These are phyloP conservation scores for Calocera cornea DNA, from an alignment of 768 basidiomycete species.

Conservation along the genomic window DNA sequence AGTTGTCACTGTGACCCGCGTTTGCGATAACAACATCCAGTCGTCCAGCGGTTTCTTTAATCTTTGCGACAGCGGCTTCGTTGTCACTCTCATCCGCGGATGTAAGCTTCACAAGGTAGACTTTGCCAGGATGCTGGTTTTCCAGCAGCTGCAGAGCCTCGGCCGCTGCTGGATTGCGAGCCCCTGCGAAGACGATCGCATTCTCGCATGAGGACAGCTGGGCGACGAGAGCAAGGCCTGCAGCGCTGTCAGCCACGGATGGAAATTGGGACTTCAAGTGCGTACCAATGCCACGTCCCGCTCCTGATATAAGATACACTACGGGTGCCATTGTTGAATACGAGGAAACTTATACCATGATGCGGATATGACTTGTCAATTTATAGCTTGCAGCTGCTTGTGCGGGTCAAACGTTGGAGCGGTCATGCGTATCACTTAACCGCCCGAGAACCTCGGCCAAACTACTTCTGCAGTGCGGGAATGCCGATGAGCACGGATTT, in stretches of 20 bases:
- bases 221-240: conserved; percentile 11
- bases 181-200: conserved; percentile 15
- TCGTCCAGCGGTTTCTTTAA: conserved; percentile 10
- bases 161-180: conserved; percentile 9
- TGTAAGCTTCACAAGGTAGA: conserved; percentile 13
- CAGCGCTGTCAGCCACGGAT: not conserved
- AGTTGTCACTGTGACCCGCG: not conserved
- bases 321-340: not conserved
- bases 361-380: too few species aligned
- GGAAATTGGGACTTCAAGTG: not conserved
- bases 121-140: not conserved
- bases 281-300: conserved; percentile 11
- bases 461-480: too few species aligned
- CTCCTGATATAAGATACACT: conserved; percentile 11
- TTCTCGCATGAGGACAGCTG: not conserved
- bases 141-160: conserved; percentile 5
- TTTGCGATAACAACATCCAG: conserved; percentile 18
- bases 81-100: conserved; percentile 11
- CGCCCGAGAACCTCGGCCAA: too few species aligned
- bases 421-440: too few species aligned
- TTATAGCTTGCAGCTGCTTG: too few species aligned
- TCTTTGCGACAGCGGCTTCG: conserved; percentile 5
- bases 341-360: too few species aligned
- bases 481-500: too few species aligned
- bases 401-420: too few species aligned